Evolutionary conservation across 169 alveolate genomes (phyloP).

Genomic region (Fabrea salina): DNA sequence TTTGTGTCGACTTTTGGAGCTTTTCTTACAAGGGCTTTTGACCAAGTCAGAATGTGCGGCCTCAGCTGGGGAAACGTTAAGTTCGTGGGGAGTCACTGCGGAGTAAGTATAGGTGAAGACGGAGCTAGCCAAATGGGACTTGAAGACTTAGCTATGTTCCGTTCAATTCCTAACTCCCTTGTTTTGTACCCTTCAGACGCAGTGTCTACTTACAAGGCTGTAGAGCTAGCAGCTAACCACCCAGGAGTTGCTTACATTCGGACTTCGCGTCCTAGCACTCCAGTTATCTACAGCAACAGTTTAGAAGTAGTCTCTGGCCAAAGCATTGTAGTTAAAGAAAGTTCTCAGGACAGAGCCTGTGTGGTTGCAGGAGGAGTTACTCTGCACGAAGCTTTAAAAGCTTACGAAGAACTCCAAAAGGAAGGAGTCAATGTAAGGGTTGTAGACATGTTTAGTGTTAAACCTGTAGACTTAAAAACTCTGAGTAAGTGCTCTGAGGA

Average conservation of each 20-base stretch:
- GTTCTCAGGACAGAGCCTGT: slow-evolving; percentile 39
- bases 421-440: slow-evolving; percentile 50
- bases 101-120: slow-evolving; percentile 72
- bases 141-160: slow-evolving; percentile 60
- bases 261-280: slow-evolving; percentile 54
- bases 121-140: slow-evolving; percentile 72
- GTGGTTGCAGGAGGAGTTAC: slow-evolving; percentile 63
- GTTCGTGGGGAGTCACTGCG: slow-evolving; percentile 66
- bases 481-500: slow-evolving; percentile 27
- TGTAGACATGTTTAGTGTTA: slow-evolving; percentile 57
- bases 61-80: slow-evolving; percentile 49
- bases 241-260: slow-evolving; percentile 52
- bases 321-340: slow-evolving; percentile 29
- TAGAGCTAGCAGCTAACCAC: slow-evolving; percentile 58
- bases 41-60: slow-evolving; percentile 65
- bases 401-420: slow-evolving; percentile 44
- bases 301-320: slow-evolving; percentile 54
- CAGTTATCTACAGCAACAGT: slow-evolving; percentile 40
- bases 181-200: slow-evolving; percentile 69
- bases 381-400: slow-evolving; percentile 48
- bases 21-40: slow-evolving; percentile 65
- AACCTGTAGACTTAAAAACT: slow-evolving; percentile 55
- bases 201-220: slow-evolving; percentile 57
- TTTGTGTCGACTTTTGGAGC: slow-evolving; percentile 66
- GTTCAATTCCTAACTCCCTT: slow-evolving; percentile 51